phyloP scores from a whole-genome alignment of 352 stramenopile genomes.

The Globisporangium okanoganense region DNA sequence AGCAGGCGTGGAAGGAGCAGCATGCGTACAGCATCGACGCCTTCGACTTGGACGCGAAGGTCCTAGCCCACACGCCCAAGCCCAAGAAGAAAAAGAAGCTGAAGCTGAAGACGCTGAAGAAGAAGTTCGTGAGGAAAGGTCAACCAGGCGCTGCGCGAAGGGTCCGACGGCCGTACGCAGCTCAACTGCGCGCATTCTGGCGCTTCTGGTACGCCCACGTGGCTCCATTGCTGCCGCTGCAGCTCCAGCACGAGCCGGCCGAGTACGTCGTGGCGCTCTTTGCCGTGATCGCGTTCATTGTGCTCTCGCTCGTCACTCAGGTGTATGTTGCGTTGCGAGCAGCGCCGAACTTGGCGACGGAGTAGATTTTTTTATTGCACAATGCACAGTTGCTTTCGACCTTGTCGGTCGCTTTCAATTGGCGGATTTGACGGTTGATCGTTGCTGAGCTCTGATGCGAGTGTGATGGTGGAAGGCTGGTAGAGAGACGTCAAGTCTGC shows the following conservation, averaged over 20 bases:
- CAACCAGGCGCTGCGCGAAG: neutral
- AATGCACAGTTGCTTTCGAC: neutral
- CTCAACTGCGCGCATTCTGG: slow-evolving; percentile 5
- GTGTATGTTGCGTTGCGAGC: slow-evolving; percentile 5
- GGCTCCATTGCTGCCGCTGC: slow-evolving; percentile 6
- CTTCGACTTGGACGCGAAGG: slow-evolving; percentile 5
- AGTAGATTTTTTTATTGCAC: neutral
- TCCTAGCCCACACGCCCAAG: neutral
- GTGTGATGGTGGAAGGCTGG: neutral
- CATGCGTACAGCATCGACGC: slow-evolving; percentile 13
- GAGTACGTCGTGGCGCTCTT: slow-evolving; percentile 15
- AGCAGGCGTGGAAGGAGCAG: slow-evolving; percentile 11
- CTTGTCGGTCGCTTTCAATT: neutral
- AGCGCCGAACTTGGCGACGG: neutral
- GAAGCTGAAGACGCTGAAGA: neutral
- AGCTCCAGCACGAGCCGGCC: slow-evolving; percentile 4
- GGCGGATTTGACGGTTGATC: neutral
- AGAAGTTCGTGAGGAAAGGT: neutral
- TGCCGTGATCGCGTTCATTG: slow-evolving; percentile 5
- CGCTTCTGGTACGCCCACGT: slow-evolving; percentile 8
- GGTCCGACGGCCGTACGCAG: neutral
- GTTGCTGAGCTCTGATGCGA: neutral
- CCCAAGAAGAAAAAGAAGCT: neutral
- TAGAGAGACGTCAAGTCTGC: neutral
- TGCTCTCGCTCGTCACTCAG: slow-evolving; percentile 9